phyloP scores from a whole-genome alignment of 768 basidiomycete species.

The Thelephora ganbajun region DNA sequence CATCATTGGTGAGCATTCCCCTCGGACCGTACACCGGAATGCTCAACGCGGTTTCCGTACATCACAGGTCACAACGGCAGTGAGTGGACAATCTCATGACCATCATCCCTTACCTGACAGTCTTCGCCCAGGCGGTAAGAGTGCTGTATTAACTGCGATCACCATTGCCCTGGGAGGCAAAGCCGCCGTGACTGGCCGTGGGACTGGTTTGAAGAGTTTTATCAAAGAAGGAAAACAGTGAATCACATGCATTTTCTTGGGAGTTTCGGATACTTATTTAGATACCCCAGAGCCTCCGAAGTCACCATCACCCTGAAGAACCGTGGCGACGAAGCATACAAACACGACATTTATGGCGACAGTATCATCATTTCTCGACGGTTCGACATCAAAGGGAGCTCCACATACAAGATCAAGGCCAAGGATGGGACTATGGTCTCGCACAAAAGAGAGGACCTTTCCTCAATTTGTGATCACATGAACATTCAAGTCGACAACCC shows the following conservation, averaged over 20 bases:
- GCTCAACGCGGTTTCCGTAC: conserved; percentile 1
- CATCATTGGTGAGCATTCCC: conserved; percentile 56
- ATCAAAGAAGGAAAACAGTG: conserved; percentile 76
- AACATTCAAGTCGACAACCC: conserved; percentile 96
- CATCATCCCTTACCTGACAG: neutral
- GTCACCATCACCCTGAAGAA: conserved; percentile 81
- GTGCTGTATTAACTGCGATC: conserved; percentile 85
- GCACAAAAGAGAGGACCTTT: conserved; percentile 71
- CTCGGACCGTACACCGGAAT: neutral
- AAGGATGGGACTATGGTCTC: conserved; percentile 53
- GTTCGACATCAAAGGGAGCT: conserved; percentile 63
- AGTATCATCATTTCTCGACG: conserved; percentile 74
- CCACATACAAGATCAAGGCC: conserved; percentile 72
- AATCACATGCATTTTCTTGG: conserved; percentile 12
- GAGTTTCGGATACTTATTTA: neutral
- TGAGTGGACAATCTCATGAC: conserved; percentile 24
- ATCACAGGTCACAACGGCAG: conserved; percentile 80
- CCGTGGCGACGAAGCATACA: conserved; percentile 81
- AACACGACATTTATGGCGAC: conserved; percentile 72
- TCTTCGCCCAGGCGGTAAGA: conserved; percentile 66
- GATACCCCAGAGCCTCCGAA: conserved; percentile 39
- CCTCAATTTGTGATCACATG: conserved; percentile 87
- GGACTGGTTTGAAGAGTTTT: conserved; percentile 70
- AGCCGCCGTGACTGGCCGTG: conserved; percentile 82
- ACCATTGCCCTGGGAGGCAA: conserved; percentile 92